Percentiles rank a stretch among this genome's conserved stretches.
Evolutionary conservation across 78 protist genomes (phyloP).

Genomic region (Dictyostelium firmibasis): DNA sequence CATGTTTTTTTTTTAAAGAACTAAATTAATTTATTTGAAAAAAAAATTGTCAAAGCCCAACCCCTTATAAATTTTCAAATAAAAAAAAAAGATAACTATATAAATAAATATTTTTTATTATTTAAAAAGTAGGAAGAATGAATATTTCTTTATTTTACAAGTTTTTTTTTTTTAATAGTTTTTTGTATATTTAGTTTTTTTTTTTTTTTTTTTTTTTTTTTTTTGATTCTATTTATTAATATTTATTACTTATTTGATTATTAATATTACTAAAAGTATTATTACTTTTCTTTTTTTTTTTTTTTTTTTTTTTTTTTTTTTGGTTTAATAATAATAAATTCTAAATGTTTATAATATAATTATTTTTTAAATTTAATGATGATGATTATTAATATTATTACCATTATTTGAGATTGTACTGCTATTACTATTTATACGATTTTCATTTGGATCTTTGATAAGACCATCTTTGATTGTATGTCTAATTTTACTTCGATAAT

Average conservation of each 20-base stretch:
- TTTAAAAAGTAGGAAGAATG: background rate
- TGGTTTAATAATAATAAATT: no score
- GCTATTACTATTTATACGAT: background rate
- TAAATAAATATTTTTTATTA: no score
- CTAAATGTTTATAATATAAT: no score
- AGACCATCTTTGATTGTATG: slow-evolving; percentile 41
- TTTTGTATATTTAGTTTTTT: no score
- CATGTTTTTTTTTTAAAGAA: no score
- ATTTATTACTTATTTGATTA: background rate
- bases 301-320: background rate
- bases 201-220: no score
- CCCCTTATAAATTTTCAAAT: no score
- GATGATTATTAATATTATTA: slow-evolving; percentile 5
- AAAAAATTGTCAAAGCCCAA: no score
- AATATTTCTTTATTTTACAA: background rate
- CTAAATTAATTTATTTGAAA: no score
- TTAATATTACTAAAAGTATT: background rate
- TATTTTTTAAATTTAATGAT: no score
- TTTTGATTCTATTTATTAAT: background rate
- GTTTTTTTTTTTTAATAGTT: no score
- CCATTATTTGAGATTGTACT: slow-evolving; percentile 12
- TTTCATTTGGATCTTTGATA: slow-evolving; percentile 40
- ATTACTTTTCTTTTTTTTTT: background rate
- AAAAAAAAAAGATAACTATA: no score
- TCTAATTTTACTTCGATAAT: slow-evolving; percentile 52